Base-by-base conservation (phyloP, 169 alveolate species). In the Plasmodium ovale region DNA sequence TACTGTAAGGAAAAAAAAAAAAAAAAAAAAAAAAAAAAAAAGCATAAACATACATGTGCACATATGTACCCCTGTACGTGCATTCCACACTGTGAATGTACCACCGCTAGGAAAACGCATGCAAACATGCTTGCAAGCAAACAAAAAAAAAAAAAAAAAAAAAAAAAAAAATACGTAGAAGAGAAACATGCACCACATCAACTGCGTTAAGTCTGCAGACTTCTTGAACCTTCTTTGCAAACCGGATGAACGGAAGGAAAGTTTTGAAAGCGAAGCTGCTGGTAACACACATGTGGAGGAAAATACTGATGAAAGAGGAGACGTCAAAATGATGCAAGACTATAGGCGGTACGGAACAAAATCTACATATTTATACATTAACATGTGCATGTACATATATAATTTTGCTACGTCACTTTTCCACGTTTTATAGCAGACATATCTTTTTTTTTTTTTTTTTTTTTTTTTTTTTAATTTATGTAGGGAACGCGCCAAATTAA, bases 401-500 rank as follows among this genome's bases (percentile, higher is more conserved):
- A 9, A 6, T 39, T 39, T 6, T 39, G n/a, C n/a, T n/a, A n/a
- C n/a, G n/a, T 39, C 51, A 5, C 51, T 6, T 39, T 39, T 39
- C 9, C n/a, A 39, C 5, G 9, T 39, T 39, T 39, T 6, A 39
- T 39, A 39, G 9, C 9, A 9, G 51, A 39, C 5, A 39, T 6
- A 39, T 39, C 5, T 6, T 39, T 39, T 39, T 39, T 47, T 35
- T 27, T 19, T 33, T 21, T 25, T 23, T 27, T 21, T 37, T 16
- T 35, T 5, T 47, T 16, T 49, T 29, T 35, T 16, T 60, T 23
- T 25, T 54, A 42, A n/a, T n/a, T n/a, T n/a, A n/a, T 42, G 35
- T 35, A 72, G 87, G 37, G 72, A 72, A 27, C 69, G 87, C 21
- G 87, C 87, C 6, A 72, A 72, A 72, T 27, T 72, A 33, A 72